Evolutionary conservation across 371 early-diverging fungal genomes (phyloP).

Genomic region (Apophysomyces elegans): DNA sequence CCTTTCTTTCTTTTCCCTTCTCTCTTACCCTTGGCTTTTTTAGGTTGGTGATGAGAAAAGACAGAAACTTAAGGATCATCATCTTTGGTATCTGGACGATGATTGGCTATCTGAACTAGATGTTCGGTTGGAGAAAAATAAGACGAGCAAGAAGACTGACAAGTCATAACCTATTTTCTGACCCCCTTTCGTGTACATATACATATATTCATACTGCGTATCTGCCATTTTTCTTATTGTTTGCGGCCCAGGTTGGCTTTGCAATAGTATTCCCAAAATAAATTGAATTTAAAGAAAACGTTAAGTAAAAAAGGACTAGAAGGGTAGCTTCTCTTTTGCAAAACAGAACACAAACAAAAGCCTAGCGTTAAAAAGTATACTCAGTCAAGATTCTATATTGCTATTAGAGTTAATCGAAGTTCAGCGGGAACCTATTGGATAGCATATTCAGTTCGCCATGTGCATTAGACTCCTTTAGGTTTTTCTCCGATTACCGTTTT

Average conservation of each 20-base stretch:
- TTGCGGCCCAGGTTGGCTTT: slow-evolving; percentile 7
- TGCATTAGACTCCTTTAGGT: too few relatives aligned
- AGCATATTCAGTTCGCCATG: too few relatives aligned
- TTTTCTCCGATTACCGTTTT: too few relatives aligned
- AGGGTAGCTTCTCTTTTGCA: not conserved
- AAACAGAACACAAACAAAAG: not conserved
- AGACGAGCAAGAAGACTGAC: not conserved
- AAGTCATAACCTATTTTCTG: not conserved
- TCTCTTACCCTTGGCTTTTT: not conserved
- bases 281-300: not conserved
- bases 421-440: too few relatives aligned
- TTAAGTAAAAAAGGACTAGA: not conserved
- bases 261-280: not conserved
- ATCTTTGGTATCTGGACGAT: slow-evolving; percentile 37
- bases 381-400: not conserved
- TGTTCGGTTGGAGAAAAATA: slow-evolving; percentile 7
- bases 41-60: slow-evolving; percentile 56
- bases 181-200: not conserved
- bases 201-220: not conserved
- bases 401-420: too few relatives aligned
- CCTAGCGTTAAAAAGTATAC: not conserved
- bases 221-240: not conserved
- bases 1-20: not conserved
- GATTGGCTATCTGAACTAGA: slow-evolving; percentile 24
- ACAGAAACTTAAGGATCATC: slow-evolving; percentile 21